Base-by-base conservation (phyloP, 179 eudicot species). In the Beta lomatogona region DNA sequence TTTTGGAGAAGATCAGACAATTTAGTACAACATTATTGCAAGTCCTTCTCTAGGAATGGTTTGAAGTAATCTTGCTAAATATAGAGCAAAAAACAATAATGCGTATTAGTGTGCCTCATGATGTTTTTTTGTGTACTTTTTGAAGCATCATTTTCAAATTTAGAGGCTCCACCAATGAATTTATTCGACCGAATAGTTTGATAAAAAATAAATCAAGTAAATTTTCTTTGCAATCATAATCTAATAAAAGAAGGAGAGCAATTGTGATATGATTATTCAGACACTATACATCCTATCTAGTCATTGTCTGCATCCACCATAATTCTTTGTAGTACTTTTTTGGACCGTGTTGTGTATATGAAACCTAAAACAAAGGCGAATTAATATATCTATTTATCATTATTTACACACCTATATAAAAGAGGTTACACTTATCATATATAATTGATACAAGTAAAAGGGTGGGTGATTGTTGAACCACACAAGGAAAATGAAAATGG, bases 151-250 rank as follows among this genome's bases (percentile, higher is more conserved):
- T 57, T 79, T 71, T 75, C 78, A 70, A 57, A 6, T 15, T 71
- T 36, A 57, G 77, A 72, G 66, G 76, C 82, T 63, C 83, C 41
- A 72, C 12, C 75, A 72, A 72, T 53, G 36, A 83, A 77, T 82
- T 60, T 63, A 65, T 61, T 63, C 66, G 80, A 82, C 70, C 77
- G 72, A 4, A 69, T 36, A n/a, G 44, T 48, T 78, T 36, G 74
- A 36, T 78, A 55, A 41, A 54, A 68, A 6, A 41, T 0, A 68
- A 68, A 68, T 28, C 50, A 68, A 68, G 8, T n/a, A 9, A 36
- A 68, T 44, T 58, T 58, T 58, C 6, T 15, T 16, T 16, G 6
- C 63, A 58, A 58, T 69, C 73, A 36, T 14, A 66, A 66, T 41
- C 52, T 16, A 36, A 46, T 3, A 64, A 64, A 22, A 28, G 28